Evolutionary conservation across 2,329 filamentous ascomycete species (phyloP).

Genomic region (Apiospora aurea): DNA sequence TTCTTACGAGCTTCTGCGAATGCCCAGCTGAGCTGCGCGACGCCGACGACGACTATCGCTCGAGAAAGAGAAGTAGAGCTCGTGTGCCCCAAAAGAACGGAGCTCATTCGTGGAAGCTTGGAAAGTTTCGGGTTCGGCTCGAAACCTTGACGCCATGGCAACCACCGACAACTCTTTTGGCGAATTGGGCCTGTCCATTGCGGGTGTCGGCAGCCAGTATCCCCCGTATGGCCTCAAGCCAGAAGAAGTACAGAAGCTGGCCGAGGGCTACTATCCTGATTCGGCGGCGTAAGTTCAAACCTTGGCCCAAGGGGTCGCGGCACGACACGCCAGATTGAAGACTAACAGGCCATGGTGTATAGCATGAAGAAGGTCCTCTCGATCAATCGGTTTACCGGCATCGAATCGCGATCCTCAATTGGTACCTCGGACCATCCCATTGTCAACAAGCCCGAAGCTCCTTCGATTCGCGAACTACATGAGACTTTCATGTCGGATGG

Average conservation of each 20-base stretch:
- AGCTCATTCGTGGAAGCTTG: background rate
- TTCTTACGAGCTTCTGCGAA: background rate
- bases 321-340: conserved; percentile 4
- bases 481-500: conserved; percentile 62
- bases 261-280: conserved; percentile 64
- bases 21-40: background rate
- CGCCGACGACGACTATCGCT: background rate
- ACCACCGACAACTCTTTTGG: conserved; percentile 50
- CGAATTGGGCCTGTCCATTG: conserved; percentile 66
- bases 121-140: background rate
- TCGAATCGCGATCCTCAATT: conserved; percentile 68
- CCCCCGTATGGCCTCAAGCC: conserved; percentile 62
- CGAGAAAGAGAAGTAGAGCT: background rate
- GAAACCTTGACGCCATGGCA: conserved; percentile 45
- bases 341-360: conserved; percentile 23
- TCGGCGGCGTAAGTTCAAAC: conserved; percentile 60
- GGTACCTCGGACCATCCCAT: conserved; percentile 66
- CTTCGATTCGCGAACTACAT: conserved; percentile 63
- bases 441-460: conserved; percentile 61
- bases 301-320: background rate
- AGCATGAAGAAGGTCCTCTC: conserved; percentile 69
- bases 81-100: background rate
- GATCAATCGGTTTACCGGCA: conserved; percentile 71
- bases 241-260: conserved; percentile 58
- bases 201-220: conserved; percentile 66